phyloP scores from a whole-genome alignment of 2,329 filamentous ascomycete species.

The Ambrosiella xylebori region DNA sequence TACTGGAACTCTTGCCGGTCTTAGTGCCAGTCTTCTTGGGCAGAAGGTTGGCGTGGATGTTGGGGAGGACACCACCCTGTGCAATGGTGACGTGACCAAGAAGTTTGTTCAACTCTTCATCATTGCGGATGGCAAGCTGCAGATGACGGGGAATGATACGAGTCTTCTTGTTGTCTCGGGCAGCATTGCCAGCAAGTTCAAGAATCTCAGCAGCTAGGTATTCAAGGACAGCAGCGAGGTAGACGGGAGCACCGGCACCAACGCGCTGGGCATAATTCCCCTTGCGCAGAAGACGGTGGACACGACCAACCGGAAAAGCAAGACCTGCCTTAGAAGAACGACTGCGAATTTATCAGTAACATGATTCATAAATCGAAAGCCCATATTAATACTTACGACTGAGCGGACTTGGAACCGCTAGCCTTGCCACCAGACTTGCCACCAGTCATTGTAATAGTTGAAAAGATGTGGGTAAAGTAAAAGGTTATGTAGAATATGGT shows the following conservation, averaged over 20 bases:
- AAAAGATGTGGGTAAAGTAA: slow-evolving; percentile 13
- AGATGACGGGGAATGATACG: slow-evolving; percentile 99
- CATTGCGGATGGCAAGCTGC: slow-evolving; percentile 97
- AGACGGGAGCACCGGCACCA: slow-evolving; percentile 96
- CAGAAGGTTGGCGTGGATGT: slow-evolving; percentile 95
- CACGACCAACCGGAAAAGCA: slow-evolving; percentile 97
- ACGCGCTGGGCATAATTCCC: slow-evolving; percentile 99
- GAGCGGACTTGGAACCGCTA: slow-evolving; percentile 95
- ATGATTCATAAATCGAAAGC: neutral
- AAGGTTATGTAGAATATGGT: slow-evolving; percentile 6
- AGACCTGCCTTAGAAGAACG: slow-evolving; percentile 99
- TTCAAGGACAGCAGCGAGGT: slow-evolving; percentile 94
- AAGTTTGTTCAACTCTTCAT: slow-evolving; percentile 99
- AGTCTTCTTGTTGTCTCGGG: slow-evolving; percentile 99
- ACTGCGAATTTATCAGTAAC: slow-evolving; percentile 32
- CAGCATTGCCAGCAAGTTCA: slow-evolving; percentile 95
- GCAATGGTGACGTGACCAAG: slow-evolving; percentile 91
- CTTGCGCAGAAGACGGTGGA: slow-evolving; percentile 96
- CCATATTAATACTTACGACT: slow-evolving; percentile 61
- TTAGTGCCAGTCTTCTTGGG: slow-evolving; percentile 97
- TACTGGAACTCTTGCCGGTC: slow-evolving; percentile 78
- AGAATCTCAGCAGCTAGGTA: slow-evolving; percentile 97
- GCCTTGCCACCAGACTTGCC: slow-evolving; percentile 99
- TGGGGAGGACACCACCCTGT: slow-evolving; percentile 90
- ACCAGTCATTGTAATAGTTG: slow-evolving; percentile 84